Evolutionary conservation across 2,329 filamentous ascomycete genomes (phyloP), one percentile per base, ranked within the genome.

Genomic region (Periconia macrospinosa): DNA sequence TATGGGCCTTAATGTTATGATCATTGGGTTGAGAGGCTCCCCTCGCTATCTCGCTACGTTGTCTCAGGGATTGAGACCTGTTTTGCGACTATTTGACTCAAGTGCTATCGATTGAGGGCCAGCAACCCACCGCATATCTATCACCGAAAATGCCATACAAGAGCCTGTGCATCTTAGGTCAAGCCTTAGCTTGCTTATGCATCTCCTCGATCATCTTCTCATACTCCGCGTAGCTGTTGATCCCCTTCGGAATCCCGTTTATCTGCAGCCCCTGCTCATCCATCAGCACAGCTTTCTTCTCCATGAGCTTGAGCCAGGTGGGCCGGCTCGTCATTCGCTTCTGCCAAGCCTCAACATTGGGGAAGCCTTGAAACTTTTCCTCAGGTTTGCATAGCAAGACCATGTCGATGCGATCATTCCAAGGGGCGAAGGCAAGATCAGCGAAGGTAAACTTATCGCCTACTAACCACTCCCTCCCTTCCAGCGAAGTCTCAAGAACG

Each of bases 401-500:
- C 15, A 18, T 41, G 41, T 66, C 67, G 47, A 68, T 45, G 13
- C 51, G 49, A 37, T 55, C 45, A 41, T 67, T 63, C 75, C 75
- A 80, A 5, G 73, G 62, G 46, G 75, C 57, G 53, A 78, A 79
- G 7, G 70, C 57, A 14, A 76, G 59, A 57, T 81, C 78, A 6
- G 68, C 77, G 63, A 75, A 79, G 5, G 72, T 76, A 51, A 63
- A 65, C 54, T 76, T 78, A 44, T 75, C 71, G 18, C 77, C 78
- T 1, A 79, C 74, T 14, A 81, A 65, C 53, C 71, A 80, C 33
- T 72, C 55, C 13, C 64, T 68, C 3, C 63, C 65, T 3, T 56
- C 41, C 14, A 65, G 49, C 1, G 20, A 19, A 14, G 56, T 53
- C 41, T 82, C 75, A 13, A 83, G 64, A 6, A 82, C 78, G 15